Evolutionary conservation across 2,329 filamentous ascomycete genomes (phyloP), one percentile per base, ranked within the genome.

Genomic region (Podosphaera xanthii): DNA sequence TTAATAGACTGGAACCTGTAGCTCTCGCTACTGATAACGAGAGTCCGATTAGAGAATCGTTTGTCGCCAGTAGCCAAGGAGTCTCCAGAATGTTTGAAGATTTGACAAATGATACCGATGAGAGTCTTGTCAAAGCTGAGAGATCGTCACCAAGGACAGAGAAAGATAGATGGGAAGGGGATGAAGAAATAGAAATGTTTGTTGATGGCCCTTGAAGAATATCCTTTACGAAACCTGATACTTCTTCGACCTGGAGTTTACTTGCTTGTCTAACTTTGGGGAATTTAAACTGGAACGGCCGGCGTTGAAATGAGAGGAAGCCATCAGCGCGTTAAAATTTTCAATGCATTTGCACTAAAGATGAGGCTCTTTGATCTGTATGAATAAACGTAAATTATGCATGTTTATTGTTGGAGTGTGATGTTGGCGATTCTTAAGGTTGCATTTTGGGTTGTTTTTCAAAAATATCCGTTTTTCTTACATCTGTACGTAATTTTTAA

Each of bases 31-130:
- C 60, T 5, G 61, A 60, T 12, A 62, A 61, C 31, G 64, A 66
- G 8, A 65, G 62, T 57, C 66, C 67, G 2, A 60, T 67, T 49
- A 59, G 66, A 42, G 67, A 68, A 57, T 58, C 62, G 0, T 68
- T 68, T 53, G 59, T 58, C 31, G 61, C 61, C 12, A 64, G 62
- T 34, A 63, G 60, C 57, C 63, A 64, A 55, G 64, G 63, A 14
- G 59, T 64, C 22, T 60, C 63, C 14, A 62, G 64, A 53, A 66
- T 69, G 64, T 69, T 69, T 59, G 64, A 66, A 38, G 66, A 68
- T 22, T 61, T 68, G n/a, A 69, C 66, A 12, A 66, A 69, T 58
- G 65, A 62, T 42, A 64, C 67, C 59, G 65, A 61, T n/a, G 63
- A 65, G 34, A 62, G 63, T 9, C 61, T 62, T 5, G 59, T 61